These are phyloP conservation scores for Grifola frondosa DNA, from an alignment of 1,284 basidiomycete species.

Conservation along the genomic window DNA sequence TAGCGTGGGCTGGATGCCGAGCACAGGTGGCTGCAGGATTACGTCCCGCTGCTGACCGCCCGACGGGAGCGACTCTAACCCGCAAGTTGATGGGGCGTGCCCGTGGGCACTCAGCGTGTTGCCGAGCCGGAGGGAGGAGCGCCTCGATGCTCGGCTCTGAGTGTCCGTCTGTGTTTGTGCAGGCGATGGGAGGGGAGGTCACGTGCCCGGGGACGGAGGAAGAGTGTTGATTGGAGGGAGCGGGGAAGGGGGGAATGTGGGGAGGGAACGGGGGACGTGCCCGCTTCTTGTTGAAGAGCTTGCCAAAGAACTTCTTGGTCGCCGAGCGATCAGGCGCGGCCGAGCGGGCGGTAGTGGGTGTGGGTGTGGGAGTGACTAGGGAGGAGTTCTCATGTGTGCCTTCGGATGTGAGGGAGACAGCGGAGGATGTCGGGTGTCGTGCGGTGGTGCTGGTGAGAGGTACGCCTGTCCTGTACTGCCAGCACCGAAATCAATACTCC, in stretches of 20 bases:
- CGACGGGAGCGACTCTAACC: conserved; percentile 15
- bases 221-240: conserved; percentile 21
- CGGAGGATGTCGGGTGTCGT: conserved; percentile 42
- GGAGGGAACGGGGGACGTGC: conserved; percentile 13
- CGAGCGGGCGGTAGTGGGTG: conserved; percentile 21
- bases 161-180: no score
- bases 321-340: conserved; percentile 27
- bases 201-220: conserved; percentile 19
- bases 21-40: conserved; percentile 51
- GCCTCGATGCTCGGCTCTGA: conserved; percentile 10
- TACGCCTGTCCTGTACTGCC: conserved; percentile 3
- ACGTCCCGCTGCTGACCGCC: conserved; percentile 12
- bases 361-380: conserved; percentile 24
- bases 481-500: conserved; percentile 18
- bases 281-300: conserved; percentile 69
- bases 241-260: conserved; percentile 11
- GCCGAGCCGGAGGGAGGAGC: conserved; percentile 12
- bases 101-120: conserved; percentile 11
- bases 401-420: conserved; percentile 37
- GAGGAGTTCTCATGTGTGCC: conserved; percentile 26
- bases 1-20: conserved; percentile 63
- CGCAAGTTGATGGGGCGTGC: conserved; percentile 9
- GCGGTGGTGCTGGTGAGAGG: conserved; percentile 13
- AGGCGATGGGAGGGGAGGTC: conserved; percentile 13
- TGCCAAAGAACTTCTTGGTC: conserved; percentile 69